Evolutionary conservation across 1,284 basidiomycete genomes (phyloP).

Genomic region (Anthracocystis walkeri): DNA sequence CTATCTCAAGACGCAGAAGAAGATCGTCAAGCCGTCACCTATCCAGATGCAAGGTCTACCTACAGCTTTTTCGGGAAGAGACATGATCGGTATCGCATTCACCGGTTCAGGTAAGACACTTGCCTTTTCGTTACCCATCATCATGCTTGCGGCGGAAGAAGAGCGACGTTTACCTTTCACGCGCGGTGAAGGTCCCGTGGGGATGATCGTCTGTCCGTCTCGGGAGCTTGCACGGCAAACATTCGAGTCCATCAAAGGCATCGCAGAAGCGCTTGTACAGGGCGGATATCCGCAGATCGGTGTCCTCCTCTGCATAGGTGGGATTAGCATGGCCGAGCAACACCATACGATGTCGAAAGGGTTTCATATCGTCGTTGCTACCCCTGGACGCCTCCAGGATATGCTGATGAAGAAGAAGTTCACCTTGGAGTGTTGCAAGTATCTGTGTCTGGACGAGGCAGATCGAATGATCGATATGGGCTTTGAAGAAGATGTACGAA

Average conservation of each 20-base stretch:
- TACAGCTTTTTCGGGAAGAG: slow-evolving; percentile 75
- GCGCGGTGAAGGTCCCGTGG: slow-evolving; percentile 93
- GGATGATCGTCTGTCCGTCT: slow-evolving; percentile 83
- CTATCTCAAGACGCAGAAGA: slow-evolving; percentile 81
- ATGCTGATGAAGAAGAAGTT: slow-evolving; percentile 89
- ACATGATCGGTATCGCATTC: slow-evolving; percentile 72
- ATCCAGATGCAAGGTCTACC: slow-evolving; percentile 98
- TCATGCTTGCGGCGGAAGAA: slow-evolving; percentile 82
- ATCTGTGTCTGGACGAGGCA: slow-evolving; percentile 97
- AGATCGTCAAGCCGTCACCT: slow-evolving; percentile 88
- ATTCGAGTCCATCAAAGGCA: slow-evolving; percentile 88
- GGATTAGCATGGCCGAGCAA: slow-evolving; percentile 97
- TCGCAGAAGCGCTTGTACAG: slow-evolving; percentile 84
- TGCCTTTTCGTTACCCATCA: slow-evolving; percentile 71
- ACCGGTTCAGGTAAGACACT: slow-evolving; percentile 72
- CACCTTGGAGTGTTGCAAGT: slow-evolving; percentile 82
- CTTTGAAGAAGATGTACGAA: slow-evolving; percentile 97
- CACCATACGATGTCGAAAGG: slow-evolving; percentile 88
- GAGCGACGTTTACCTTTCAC: slow-evolving; percentile 89
- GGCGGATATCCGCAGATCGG: slow-evolving; percentile 81
- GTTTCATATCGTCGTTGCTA: slow-evolving; percentile 94
- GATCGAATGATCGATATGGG: slow-evolving; percentile 99
- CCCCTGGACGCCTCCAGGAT: slow-evolving; percentile 71
- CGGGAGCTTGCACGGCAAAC: slow-evolving; percentile 77
- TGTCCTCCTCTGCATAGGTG: slow-evolving; percentile 92